phyloP scores from a whole-genome alignment of 2,329 filamentous ascomycete species.

The Trichoderma cornu-damae region DNA sequence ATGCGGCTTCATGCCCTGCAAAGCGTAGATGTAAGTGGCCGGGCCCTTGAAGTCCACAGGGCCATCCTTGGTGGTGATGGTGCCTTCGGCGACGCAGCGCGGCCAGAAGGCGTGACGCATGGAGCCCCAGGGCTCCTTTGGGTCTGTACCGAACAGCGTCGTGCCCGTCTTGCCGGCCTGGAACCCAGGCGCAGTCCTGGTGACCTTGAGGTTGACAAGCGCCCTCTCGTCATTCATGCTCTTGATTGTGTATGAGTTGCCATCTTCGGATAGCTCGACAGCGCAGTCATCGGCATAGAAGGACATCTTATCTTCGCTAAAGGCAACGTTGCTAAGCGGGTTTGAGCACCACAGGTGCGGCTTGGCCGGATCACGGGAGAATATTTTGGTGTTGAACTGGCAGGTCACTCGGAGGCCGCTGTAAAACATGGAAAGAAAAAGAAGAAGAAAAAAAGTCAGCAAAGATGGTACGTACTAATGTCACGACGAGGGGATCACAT shows the following conservation, averaged over 20 bases:
- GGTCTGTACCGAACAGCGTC: constrained; percentile 80
- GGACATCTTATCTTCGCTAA: constrained; percentile 74
- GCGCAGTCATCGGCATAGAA: constrained; percentile 86
- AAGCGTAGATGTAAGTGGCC: constrained; percentile 74
- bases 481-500: not conserved
- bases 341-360: constrained; percentile 80
- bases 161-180: constrained; percentile 79
- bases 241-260: constrained; percentile 80
- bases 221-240: constrained; percentile 75
- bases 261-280: constrained; percentile 79
- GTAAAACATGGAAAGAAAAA: not conserved
- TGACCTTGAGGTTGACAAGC: constrained; percentile 81
- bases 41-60: constrained; percentile 76
- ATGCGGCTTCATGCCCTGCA: constrained; percentile 99
- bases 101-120: constrained; percentile 97
- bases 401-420: constrained; percentile 85
- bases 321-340: constrained; percentile 70
- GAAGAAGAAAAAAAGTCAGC: not conserved
- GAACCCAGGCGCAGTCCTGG: constrained; percentile 72
- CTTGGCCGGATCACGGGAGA: constrained; percentile 66
- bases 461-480: too few species aligned
- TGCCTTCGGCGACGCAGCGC: constrained; percentile 73
- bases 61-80: constrained; percentile 75
- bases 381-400: constrained; percentile 94
- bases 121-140: constrained; percentile 77